Evolutionary conservation across 768 basidiomycete species (phyloP).

Genomic region (Boletus reticulatus): DNA sequence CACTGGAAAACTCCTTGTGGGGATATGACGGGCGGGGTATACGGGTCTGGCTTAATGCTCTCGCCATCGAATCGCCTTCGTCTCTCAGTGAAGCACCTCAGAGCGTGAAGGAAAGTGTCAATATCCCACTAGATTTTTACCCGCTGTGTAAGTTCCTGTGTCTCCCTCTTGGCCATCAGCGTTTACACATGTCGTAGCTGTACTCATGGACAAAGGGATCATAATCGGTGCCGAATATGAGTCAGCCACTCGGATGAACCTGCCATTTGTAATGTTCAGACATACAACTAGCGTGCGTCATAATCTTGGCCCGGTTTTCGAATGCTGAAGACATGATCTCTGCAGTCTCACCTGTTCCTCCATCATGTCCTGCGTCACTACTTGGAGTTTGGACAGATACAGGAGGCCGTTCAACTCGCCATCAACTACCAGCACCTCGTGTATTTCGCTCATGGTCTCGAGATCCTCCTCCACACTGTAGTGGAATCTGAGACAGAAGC

Average conservation of each 20-base stretch:
- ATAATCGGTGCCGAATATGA: slow-evolving; percentile 96
- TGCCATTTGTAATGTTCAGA: slow-evolving; percentile 90
- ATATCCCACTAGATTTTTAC: slow-evolving; percentile 91
- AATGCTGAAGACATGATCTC: background rate
- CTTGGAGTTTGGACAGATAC: slow-evolving; percentile 57
- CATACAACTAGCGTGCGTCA: slow-evolving; percentile 81
- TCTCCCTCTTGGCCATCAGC: background rate
- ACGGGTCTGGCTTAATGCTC: slow-evolving; percentile 92
- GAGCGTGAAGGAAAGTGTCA: slow-evolving; percentile 89
- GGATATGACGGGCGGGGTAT: slow-evolving; percentile 90
- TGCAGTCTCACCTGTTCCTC: slow-evolving; percentile 88
- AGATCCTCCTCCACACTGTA: slow-evolving; percentile 91
- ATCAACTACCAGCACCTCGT: slow-evolving; percentile 84
- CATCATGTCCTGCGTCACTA: slow-evolving; percentile 88
- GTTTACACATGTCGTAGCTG: slow-evolving; percentile 51
- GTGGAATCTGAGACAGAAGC: slow-evolving; percentile 75
- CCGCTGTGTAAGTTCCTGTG: slow-evolving; percentile 71
- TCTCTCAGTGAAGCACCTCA: slow-evolving; percentile 35
- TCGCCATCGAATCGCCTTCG: slow-evolving; percentile 74
- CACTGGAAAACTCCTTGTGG: slow-evolving; percentile 97
- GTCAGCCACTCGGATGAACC: slow-evolving; percentile 63
- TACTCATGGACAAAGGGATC: slow-evolving; percentile 98
- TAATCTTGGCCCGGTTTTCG: background rate
- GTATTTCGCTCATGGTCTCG: slow-evolving; percentile 91
- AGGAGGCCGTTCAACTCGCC: slow-evolving; percentile 84